Base-by-base conservation (phyloP, 2,329 filamentous ascomycete genomes). In the Chalaropsis thielavioides region DNA sequence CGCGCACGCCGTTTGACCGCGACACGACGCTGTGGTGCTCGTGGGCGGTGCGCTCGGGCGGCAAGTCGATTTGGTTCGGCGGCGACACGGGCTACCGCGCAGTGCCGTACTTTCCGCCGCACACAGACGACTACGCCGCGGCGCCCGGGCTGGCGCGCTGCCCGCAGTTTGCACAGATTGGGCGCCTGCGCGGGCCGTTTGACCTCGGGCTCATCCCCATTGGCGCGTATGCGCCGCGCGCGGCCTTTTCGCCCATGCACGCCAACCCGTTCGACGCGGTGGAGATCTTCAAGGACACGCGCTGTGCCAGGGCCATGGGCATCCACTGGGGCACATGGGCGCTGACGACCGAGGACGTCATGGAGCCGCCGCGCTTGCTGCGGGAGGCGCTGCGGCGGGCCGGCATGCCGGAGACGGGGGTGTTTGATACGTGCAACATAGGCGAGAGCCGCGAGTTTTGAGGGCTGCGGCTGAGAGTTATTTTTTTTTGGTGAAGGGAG, bases 241-340 rank as follows among this genome's bases (percentile, higher is more conserved):
- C 74, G 65, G 73, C 94, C 68, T 92, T 94, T 79, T 90, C 86
- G 59, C 78, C 84, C 22, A 86, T 95, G 81, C 92, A 97, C 73
- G 87, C 89, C 7, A 89, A 95, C 72, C 92, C 92, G 0, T 86
- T 84, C 69, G 92, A 97, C 72, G 83, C 87, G 0, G 91, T 96
- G 44, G 90, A 94, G 71, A 96, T 97, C 70, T 96, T 96, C 74
- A 74, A 79, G 6, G 92, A 96, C 70, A 95, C 90, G 0, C 81
- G 81, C 69, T 96, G 92, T 77, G 79, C 82, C 70, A 79, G 77
- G 19, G 92, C 91, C 24, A 80, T 96, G 76, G 92, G 84, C 1
- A 96, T 96, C 70, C 92, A 96, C 72, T 96, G 92, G 91, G 92
- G 91, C 1, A 86, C 88, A 0, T 96, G 92, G 90, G 86, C 89